Evolutionary conservation across 306 rosid species (phyloP).

Genomic region (Boehmeria nivea): DNA sequence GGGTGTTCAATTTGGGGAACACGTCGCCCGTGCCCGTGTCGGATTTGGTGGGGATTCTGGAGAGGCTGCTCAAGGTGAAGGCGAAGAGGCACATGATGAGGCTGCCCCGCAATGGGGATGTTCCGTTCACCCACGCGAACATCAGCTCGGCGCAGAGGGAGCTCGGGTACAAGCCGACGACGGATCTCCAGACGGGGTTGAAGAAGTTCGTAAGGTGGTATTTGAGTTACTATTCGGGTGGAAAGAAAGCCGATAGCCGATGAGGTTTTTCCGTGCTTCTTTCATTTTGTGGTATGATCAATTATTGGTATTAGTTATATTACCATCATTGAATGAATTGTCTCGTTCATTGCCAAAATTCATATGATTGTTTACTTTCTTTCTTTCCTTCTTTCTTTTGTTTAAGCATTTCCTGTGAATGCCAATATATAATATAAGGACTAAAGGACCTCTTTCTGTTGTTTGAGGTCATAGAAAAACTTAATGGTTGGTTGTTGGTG

Average conservation of each 20-base stretch:
- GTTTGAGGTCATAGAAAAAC: not conserved
- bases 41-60: constrained; percentile 83
- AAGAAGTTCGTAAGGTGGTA: constrained; percentile 97
- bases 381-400: not conserved
- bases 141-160: constrained; percentile 85
- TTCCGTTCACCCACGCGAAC: constrained; percentile 88
- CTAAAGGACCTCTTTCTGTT: too few species aligned
- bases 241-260: constrained; percentile 72
- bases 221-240: constrained; percentile 62
- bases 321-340: constrained; percentile 28
- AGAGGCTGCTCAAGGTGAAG: constrained; percentile 84
- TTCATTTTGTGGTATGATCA: too few species aligned
- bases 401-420: constrained; percentile 38
- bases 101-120: constrained; percentile 93
- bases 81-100: constrained; percentile 72
- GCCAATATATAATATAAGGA: not conserved
- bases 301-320: too few species aligned
- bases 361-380: constrained; percentile 50
- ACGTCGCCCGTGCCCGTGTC: constrained; percentile 87
- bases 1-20: constrained; percentile 92
- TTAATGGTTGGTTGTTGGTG: not conserved
- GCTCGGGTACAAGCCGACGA: constrained; percentile 78
- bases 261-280: too few species aligned
- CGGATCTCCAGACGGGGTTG: constrained; percentile 82
- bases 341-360: constrained; percentile 65